A percentile compares a stretch with the other conserved stretches of the same genome.
These are phyloP conservation scores for Leccinum barrowsii DNA, from an alignment of 768 basidiomycete species.

Conservation along the genomic window DNA sequence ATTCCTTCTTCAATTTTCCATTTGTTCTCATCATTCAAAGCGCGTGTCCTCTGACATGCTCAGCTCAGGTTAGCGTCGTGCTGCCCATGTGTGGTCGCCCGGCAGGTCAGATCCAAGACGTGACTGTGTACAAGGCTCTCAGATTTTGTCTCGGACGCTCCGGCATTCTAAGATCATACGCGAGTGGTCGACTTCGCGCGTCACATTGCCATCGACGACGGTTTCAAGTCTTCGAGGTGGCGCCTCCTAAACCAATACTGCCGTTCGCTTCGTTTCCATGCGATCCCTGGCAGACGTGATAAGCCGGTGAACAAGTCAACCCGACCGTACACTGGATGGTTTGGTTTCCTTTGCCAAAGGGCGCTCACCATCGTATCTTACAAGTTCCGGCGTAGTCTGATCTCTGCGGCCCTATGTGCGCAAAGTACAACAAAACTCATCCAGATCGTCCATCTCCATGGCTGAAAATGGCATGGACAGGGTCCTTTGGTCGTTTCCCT, in stretches of 20 bases:
- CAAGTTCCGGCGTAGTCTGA: neutral
- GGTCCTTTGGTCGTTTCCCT: neutral
- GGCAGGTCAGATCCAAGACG: neutral
- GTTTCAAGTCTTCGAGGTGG: neutral
- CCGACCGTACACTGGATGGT: constrained; percentile 25
- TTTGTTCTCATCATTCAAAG: neutral
- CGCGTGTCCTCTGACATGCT: constrained; percentile 3
- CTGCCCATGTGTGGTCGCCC: constrained; percentile 2
- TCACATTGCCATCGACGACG: neutral
- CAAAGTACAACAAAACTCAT: constrained; percentile 8
- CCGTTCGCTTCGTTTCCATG: neutral
- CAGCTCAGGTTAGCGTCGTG: neutral
- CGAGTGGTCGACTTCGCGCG: neutral
- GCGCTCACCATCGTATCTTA: constrained; percentile 3
- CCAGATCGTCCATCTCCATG: constrained; percentile 2
- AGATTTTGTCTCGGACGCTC: neutral
- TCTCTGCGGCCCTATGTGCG: neutral
- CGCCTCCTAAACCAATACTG: neutral
- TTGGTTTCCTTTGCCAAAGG: constrained; percentile 6
- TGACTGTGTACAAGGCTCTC: neutral
- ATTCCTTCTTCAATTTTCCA: neutral
- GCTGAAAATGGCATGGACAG: constrained; percentile 11
- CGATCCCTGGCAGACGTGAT: neutral
- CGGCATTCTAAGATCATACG: neutral
- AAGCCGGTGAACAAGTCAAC: neutral